These are phyloP conservation scores for Myxozyma udenii DNA, from an alignment of 805 yeast genomes.

Conservation along the genomic window DNA sequence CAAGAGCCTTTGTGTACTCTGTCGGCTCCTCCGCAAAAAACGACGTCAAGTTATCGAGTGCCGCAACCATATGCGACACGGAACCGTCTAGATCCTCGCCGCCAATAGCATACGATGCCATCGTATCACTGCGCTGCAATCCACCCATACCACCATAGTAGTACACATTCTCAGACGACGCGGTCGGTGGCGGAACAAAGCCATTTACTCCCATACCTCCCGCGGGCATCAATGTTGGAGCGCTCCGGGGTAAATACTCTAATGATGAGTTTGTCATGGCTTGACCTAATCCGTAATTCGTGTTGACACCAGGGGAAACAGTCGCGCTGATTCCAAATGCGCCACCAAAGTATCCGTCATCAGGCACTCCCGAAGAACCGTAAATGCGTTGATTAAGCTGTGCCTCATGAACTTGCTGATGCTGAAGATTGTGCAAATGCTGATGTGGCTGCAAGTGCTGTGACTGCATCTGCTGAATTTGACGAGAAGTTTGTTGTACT, in stretches of 20 bases:
- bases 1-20: conserved; percentile 23
- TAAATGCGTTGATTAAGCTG: conserved; percentile 2
- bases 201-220: too few relatives aligned
- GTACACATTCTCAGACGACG: not conserved
- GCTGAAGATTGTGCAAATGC: not conserved
- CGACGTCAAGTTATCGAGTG: conserved; percentile 81
- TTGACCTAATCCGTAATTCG: not conserved
- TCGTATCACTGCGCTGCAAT: conserved; percentile 45
- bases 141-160: conserved; percentile 1
- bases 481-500: not conserved
- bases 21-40: conserved; percentile 67
- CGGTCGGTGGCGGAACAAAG: too few relatives aligned
- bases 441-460: not conserved
- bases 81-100: conserved; percentile 63
- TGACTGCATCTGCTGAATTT: not conserved
- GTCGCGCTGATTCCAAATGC: conserved; percentile 12
- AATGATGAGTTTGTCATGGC: not conserved
- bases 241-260: not conserved
- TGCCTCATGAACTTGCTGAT: not conserved
- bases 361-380: conserved; percentile 13
- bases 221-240: not conserved
- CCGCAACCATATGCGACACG: conserved; percentile 87
- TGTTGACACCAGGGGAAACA: not conserved
- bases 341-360: conserved; percentile 25
- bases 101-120: conserved; percentile 39